These are phyloP conservation scores for Camellia lanceoleosa DNA, from an alignment of 148 eudicot species.

Conservation along the genomic window DNA sequence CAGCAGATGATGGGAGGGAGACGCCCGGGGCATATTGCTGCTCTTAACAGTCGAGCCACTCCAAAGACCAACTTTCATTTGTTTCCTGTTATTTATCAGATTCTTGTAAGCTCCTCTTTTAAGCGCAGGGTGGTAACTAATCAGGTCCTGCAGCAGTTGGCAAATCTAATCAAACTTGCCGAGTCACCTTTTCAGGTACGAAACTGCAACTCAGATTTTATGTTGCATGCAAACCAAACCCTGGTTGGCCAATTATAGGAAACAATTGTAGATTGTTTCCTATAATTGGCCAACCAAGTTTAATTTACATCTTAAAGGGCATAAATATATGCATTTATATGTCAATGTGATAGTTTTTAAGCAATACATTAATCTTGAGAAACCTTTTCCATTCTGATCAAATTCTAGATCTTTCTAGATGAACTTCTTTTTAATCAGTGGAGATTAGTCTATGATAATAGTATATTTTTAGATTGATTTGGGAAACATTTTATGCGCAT, in stretches of 20 bases:
- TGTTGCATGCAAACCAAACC: background rate
- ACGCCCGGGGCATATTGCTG: constrained; percentile 57
- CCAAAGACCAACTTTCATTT: constrained; percentile 74
- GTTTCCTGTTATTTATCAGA: constrained; percentile 86
- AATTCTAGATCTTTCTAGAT: background rate
- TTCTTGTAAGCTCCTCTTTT: constrained; percentile 77
- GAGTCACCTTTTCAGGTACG: constrained; percentile 89
- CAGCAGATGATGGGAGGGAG: constrained; percentile 80
- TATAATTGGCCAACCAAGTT: background rate
- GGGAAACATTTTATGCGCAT: background rate
- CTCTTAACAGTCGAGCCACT: constrained; percentile 54
- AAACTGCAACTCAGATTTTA: constrained; percentile 3
- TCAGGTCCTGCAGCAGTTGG: constrained; percentile 77
- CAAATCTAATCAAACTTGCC: constrained; percentile 68
- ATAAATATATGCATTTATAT: background rate
- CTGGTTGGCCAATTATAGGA: no score
- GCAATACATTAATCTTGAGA: background rate
- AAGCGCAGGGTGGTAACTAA: constrained; percentile 60
- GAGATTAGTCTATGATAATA: background rate
- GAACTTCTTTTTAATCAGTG: background rate
- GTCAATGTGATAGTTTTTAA: background rate
- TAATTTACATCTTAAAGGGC: background rate
- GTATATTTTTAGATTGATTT: background rate
- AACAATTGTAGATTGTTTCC: no score
- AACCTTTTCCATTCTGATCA: background rate